Conservation (phyloP, 257 asterid species). For the Jasminum sambac region DNA sequence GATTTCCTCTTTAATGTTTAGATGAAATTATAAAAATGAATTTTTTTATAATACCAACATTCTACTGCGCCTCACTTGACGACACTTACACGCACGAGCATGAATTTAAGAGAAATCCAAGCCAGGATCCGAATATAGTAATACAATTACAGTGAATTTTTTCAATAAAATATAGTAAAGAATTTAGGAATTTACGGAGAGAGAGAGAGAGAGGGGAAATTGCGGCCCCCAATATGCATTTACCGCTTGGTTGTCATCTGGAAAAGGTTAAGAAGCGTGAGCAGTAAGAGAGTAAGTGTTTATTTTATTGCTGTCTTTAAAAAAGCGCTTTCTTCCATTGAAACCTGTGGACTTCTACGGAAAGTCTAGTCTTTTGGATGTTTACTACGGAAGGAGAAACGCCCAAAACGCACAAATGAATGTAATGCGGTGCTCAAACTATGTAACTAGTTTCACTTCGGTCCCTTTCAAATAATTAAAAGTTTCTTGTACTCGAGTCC, state of each 20-base stretch:
- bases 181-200: not conserved
- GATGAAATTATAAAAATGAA: not conserved
- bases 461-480: not conserved
- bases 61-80: not conserved
- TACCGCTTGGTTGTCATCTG: not conserved
- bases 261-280: not conserved
- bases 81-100: not conserved
- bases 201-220: not conserved
- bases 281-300: not conserved
- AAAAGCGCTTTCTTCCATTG: not conserved
- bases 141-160: not conserved
- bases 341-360: not conserved
- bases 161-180: not conserved
- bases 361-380: not conserved
- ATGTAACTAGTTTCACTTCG: not conserved
- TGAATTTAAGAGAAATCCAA: slow-evolving; percentile 2
- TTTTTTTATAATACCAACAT: not conserved
- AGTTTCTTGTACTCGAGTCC: not conserved
- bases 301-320: not conserved
- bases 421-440: not conserved
- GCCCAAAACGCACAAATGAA: not conserved
- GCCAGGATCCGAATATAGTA: not conserved
- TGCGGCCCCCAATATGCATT: slow-evolving; percentile 1
- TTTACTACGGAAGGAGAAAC: not conserved
- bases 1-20: not conserved